Evolutionary conservation across 2,329 filamentous ascomycete species (phyloP), one percentile per base, ranked within the genome.

Genomic region (Metarhizium brunneum): DNA sequence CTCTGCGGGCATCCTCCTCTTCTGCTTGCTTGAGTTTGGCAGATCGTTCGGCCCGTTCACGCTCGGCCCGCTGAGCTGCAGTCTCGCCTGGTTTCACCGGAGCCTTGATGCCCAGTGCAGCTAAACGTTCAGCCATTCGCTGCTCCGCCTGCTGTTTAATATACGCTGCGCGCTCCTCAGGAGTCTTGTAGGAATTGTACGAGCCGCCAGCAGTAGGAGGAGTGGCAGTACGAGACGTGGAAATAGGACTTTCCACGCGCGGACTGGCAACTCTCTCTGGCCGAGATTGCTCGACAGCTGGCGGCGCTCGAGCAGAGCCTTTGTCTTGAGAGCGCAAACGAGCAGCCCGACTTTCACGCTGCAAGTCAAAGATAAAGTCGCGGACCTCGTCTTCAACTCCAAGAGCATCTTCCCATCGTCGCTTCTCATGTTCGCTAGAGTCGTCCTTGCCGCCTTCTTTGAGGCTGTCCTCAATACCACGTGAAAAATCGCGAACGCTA

Each of bases 71-170:
- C 72, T 99, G 92, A 56, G 87, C 82, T 38, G 91, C 76, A 35
- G 85, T 88, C 73, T 99, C 94, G 3, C 87, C 86, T 43, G 86
- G 74, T 67, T 95, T 95, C 18, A 79, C 78, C 6, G 89, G 87
- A 35, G 90, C 85, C 69, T 90, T 95, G 67, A 99, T 87, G 40
- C 94, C 94, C 58, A 97, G 82, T 50, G 92, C 92, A 58, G 94
- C 94, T 65, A 99, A 82, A 58, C 94, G 86, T 71, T 97, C 94
- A 40, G 94, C 92, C 87, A 99, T 97, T 57, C 92, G 89, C 68
- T 92, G 90, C 69, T 97, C 92, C 8, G 94, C 95, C 69, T 96
- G 92, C 69, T 96, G 92, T 69, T 95, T 95, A 67, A 97, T 96
- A 66, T 95, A 96, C 5, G 92, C 91, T 40, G 95, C 91, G 55